These are phyloP conservation scores for Kickxella alabastrina DNA, from an alignment of 192 early-diverging fungal genomes.

Conservation along the genomic window DNA sequence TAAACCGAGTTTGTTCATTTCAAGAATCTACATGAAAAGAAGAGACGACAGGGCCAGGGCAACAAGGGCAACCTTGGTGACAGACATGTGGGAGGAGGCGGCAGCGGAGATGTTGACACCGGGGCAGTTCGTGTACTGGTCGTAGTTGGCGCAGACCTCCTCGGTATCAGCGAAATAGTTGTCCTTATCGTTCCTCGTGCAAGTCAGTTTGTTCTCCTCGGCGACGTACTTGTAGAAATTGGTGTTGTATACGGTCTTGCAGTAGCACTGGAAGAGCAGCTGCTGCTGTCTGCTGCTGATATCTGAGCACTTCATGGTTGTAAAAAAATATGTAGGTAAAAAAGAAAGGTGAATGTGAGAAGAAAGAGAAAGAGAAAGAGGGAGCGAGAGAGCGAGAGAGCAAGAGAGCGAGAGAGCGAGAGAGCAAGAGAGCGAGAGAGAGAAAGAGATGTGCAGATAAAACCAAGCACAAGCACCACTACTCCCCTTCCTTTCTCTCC, in stretches of 20 bases:
- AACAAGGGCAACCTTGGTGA: slow-evolving; percentile 35
- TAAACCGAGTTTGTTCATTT: neutral
- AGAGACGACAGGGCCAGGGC: slow-evolving; percentile 26
- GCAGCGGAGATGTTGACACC: slow-evolving; percentile 34
- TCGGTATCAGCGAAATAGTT: slow-evolving; percentile 13
- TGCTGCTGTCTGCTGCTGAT: slow-evolving; percentile 35
- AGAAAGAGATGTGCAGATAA: too few species aligned
- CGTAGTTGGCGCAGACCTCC: slow-evolving; percentile 39
- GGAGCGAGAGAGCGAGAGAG: too few species aligned
- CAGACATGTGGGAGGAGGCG: slow-evolving; percentile 2
- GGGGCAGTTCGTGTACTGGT: slow-evolving; percentile 25
- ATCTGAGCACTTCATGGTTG: slow-evolving; percentile 36
- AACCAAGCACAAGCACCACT: too few species aligned
- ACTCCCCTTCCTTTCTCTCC: too few species aligned
- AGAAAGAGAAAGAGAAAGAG: too few species aligned
- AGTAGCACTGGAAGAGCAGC: slow-evolving; percentile 47
- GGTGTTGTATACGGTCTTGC: slow-evolving; percentile 46
- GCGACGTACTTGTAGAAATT: slow-evolving; percentile 28
- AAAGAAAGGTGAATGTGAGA: too few species aligned
- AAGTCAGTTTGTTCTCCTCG: slow-evolving; percentile 19
- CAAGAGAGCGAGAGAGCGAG: too few species aligned
- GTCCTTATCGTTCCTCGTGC: slow-evolving; percentile 38
- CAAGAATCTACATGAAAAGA: slow-evolving; percentile 11
- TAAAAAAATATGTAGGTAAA: neutral
- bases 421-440: too few species aligned